phyloP scores from a whole-genome alignment of 176 grass and related monocot species.

The Zoysia japonica region DNA sequence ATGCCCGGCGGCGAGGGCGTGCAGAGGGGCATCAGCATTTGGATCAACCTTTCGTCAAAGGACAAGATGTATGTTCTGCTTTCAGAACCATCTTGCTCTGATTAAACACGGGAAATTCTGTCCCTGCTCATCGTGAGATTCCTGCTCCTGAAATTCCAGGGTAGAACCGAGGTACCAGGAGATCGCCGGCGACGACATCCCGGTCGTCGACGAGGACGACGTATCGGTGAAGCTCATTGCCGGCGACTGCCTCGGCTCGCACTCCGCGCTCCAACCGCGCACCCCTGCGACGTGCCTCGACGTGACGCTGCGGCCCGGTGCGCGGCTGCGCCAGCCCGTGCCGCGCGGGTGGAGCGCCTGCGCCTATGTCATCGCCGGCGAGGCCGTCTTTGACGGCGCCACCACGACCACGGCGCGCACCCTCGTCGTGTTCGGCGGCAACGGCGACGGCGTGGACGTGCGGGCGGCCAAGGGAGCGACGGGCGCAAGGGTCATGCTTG shows the following conservation, averaged over 20 bases:
- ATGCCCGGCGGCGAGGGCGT: slow-evolving; percentile 65
- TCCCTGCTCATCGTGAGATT: background rate
- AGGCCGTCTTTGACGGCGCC: slow-evolving; percentile 45
- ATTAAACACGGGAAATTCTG: background rate
- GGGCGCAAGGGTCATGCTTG: slow-evolving; percentile 48
- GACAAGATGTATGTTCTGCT: slow-evolving; percentile 66
- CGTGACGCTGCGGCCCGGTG: slow-evolving; percentile 59
- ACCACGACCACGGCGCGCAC: slow-evolving; percentile 22
- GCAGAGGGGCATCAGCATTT: slow-evolving; percentile 70
- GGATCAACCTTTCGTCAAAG: slow-evolving; percentile 80
- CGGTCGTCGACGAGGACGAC: slow-evolving; percentile 47
- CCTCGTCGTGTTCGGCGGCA: slow-evolving; percentile 51
- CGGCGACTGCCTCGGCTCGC: slow-evolving; percentile 63
- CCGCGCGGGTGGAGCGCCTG: slow-evolving; percentile 64
- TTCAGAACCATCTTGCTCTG: background rate
- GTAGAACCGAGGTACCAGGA: slow-evolving; percentile 85
- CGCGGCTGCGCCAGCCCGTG: slow-evolving; percentile 47
- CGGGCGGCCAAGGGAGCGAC: background rate
- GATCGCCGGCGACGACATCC: slow-evolving; percentile 62
- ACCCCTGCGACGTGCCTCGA: slow-evolving; percentile 79
- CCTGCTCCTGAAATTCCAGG: slow-evolving; percentile 25
- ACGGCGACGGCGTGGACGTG: slow-evolving; percentile 45
- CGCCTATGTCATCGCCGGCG: slow-evolving; percentile 71
- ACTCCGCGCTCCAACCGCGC: slow-evolving; percentile 59
- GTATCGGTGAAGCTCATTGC: slow-evolving; percentile 78